phyloP scores from a whole-genome alignment of 495 filamentous ascomycete genomes.

The Patellaria atrata region DNA sequence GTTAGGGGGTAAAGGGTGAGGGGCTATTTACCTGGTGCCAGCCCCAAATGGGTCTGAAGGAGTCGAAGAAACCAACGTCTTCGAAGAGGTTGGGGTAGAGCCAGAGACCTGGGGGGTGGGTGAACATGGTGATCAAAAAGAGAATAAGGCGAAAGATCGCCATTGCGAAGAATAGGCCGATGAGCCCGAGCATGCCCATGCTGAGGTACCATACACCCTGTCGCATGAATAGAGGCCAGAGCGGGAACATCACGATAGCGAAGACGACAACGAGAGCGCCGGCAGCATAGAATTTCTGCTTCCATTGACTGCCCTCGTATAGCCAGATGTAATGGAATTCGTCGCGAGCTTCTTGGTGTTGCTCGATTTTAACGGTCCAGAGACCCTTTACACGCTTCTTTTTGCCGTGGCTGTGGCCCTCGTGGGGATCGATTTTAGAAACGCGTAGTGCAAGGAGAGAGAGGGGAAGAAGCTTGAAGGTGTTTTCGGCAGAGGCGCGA shows the following conservation, averaged over 20 bases:
- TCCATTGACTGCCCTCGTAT: constrained; percentile 88
- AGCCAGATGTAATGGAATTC: constrained; percentile 95
- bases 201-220: constrained; percentile 95
- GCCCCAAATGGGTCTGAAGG: constrained; percentile 91
- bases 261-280: constrained; percentile 73
- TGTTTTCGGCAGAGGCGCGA: constrained; percentile 72
- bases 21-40: constrained; percentile 78
- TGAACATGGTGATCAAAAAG: constrained; percentile 86
- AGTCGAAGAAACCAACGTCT: constrained; percentile 96
- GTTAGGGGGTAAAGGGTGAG: constrained; percentile 1
- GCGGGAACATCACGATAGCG: constrained; percentile 80
- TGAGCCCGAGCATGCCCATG: constrained; percentile 82
- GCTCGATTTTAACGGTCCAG: constrained; percentile 94
- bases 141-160: constrained; percentile 88
- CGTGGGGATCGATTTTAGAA: constrained; percentile 63
- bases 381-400: constrained; percentile 86
- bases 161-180: constrained; percentile 96
- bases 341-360: constrained; percentile 82
- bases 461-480: constrained; percentile 88
- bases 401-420: constrained; percentile 58
- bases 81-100: constrained; percentile 97
- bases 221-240: constrained; percentile 86
- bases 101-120: constrained; percentile 78
- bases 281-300: constrained; percentile 77
- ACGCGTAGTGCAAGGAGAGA: constrained; percentile 92